A percentile compares a stretch with the other conserved stretches of the same genome.
phyloP scores from a whole-genome alignment of 2,329 filamentous ascomycete species.

The Passalora sequoiae region DNA sequence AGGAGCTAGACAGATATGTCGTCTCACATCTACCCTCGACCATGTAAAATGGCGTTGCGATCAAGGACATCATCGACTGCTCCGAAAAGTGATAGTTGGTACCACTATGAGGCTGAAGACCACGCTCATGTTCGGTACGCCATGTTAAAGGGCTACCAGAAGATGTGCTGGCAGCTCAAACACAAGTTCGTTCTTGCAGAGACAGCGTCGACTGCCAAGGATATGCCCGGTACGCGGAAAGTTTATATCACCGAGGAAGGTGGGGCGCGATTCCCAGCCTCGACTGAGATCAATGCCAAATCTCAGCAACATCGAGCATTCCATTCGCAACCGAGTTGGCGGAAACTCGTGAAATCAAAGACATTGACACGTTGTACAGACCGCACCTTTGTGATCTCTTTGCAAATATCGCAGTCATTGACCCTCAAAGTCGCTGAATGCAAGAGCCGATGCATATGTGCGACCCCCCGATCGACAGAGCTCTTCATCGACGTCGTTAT shows the following conservation, averaged over 20 bases:
- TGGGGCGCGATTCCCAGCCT: no score
- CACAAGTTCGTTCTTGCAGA: background rate
- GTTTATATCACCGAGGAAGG: no score
- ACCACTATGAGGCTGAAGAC: no score
- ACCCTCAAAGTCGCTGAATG: background rate
- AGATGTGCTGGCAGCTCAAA: background rate
- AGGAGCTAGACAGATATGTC: no score
- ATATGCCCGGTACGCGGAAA: background rate
- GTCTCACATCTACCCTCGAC: no score
- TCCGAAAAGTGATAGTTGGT: no score
- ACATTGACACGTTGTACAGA: background rate
- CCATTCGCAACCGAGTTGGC: no score
- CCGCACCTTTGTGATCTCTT: background rate
- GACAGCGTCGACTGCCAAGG: background rate
- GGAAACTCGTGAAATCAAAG: conserved; percentile 3
- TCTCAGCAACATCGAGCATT: no score
- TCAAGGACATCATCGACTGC: no score
- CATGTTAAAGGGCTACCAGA: background rate
- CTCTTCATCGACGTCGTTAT: conserved; percentile 8
- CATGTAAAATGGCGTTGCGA: no score
- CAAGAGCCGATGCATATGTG: background rate
- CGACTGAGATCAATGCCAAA: no score
- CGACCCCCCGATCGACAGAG: conserved; percentile 4
- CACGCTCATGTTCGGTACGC: background rate
- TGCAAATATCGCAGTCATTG: background rate